phyloP scores from a whole-genome alignment of 306 rosid species.

The Lathyrus tuberosus region DNA sequence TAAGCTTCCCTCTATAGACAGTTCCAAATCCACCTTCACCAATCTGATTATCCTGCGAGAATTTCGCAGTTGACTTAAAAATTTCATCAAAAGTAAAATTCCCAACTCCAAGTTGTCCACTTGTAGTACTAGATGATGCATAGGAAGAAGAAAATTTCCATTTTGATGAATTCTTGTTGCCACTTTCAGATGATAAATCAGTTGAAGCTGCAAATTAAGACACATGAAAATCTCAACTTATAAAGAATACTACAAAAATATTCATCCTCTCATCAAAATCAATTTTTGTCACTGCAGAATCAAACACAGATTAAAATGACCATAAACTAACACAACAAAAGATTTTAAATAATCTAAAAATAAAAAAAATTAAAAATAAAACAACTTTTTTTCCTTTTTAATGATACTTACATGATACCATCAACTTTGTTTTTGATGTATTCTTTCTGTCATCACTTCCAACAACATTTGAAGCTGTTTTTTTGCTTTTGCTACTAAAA shows the following conservation, averaged over 20 bases:
- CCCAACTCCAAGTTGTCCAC: constrained; percentile 57
- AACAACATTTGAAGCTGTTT: constrained; percentile 37
- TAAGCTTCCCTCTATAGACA: constrained; percentile 77
- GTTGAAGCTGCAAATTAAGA: constrained; percentile 56
- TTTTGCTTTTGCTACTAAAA: constrained; percentile 40
- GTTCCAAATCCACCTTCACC: constrained; percentile 91
- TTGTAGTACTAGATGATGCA: constrained; percentile 56
- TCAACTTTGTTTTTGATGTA: constrained; percentile 40
- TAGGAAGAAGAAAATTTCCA: constrained; percentile 54
- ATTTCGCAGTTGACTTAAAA: constrained; percentile 77
- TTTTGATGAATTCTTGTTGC: constrained; percentile 53
- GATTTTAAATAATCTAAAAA: not conserved
- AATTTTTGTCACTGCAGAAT: no score
- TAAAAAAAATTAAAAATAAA: constrained; percentile 4
- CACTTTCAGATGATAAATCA: constrained; percentile 60
- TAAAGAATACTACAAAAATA: constrained; percentile 12
- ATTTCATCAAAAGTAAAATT: constrained; percentile 73
- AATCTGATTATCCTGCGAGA: constrained; percentile 62
- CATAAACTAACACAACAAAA: not conserved
- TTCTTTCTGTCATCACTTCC: constrained; percentile 36
- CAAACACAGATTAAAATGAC: not conserved
- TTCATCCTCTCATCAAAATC: not conserved
- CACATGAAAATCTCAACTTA: constrained; percentile 14
- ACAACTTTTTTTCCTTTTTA: not conserved
- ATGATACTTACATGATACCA: constrained; percentile 59